Evolutionary conservation across 306 rosid genomes (phyloP).

Genomic region (Fragaria vesca): DNA sequence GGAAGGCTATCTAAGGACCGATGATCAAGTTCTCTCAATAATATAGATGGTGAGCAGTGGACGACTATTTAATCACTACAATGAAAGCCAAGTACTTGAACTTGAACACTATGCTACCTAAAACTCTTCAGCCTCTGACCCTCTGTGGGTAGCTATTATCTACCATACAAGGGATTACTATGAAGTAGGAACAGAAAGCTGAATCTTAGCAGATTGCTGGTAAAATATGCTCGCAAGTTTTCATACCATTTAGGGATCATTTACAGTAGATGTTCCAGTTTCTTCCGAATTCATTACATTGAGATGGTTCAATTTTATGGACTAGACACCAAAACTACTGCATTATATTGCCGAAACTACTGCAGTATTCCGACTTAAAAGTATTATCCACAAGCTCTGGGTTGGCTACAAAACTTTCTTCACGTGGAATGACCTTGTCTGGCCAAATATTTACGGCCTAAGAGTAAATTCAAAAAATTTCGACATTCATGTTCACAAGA

Average conservation of each 20-base stretch:
- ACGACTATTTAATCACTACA: too few relatives aligned
- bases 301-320: background rate
- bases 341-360: background rate
- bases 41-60: too few relatives aligned
- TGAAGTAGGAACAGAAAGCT: background rate
- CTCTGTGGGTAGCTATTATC: background rate
- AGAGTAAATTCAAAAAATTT: background rate
- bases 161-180: background rate
- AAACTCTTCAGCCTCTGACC: too few relatives aligned
- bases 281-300: background rate
- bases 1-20: too few relatives aligned
- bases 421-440: background rate
- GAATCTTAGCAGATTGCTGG: background rate
- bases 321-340: background rate
- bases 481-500: slow-evolving; percentile 13
- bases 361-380: background rate
- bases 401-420: background rate
- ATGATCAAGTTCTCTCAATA: too few relatives aligned
- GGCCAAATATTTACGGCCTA: slow-evolving; percentile 10
- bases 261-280: background rate
- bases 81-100: too few relatives aligned
- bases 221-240: background rate
- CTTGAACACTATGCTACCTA: too few relatives aligned
- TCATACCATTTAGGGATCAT: background rate
- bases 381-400: background rate